A percentile compares a stretch with the other conserved stretches of the same genome.
Conservation (phyloP, 2,329 filamentous ascomycete species). For the Botrytis fragariae region DNA sequence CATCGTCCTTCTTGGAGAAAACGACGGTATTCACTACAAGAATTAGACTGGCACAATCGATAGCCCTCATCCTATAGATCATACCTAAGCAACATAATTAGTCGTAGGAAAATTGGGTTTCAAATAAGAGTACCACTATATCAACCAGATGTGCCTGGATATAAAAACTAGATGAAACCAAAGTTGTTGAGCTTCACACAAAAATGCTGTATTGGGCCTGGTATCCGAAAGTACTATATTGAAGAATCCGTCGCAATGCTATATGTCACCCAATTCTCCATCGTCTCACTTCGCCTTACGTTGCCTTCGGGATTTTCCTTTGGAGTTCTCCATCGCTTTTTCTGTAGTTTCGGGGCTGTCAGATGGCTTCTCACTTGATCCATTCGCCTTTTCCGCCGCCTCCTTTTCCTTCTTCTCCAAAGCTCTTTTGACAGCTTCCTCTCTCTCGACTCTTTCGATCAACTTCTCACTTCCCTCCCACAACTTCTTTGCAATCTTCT, state of each 20-base stretch:
- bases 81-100: not conserved
- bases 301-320: slow-evolving; percentile 34
- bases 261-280: not conserved
- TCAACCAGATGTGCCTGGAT: not conserved
- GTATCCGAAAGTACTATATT: slow-evolving; percentile 5
- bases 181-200: not conserved
- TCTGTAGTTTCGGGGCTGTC: slow-evolving; percentile 40
- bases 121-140: not conserved
- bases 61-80: not conserved
- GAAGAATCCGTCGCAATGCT: slow-evolving; percentile 15
- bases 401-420: slow-evolving; percentile 42
- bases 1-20: not conserved
- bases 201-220: not conserved
- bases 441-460: slow-evolving; percentile 78
- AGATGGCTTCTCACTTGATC: slow-evolving; percentile 23
- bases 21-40: not conserved
- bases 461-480: slow-evolving; percentile 88
- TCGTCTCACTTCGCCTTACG: slow-evolving; percentile 32
- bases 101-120: not conserved
- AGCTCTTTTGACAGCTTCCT: slow-evolving; percentile 58
- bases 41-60: not conserved
- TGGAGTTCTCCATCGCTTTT: slow-evolving; percentile 36
- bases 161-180: not conserved
- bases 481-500: slow-evolving; percentile 75
- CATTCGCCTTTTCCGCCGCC: slow-evolving; percentile 35